A percentile compares a stretch with the other conserved stretches of the same genome.
These are phyloP conservation scores for Aphanomyces astaci DNA, from an alignment of 352 stramenopile species.

Conservation along the genomic window DNA sequence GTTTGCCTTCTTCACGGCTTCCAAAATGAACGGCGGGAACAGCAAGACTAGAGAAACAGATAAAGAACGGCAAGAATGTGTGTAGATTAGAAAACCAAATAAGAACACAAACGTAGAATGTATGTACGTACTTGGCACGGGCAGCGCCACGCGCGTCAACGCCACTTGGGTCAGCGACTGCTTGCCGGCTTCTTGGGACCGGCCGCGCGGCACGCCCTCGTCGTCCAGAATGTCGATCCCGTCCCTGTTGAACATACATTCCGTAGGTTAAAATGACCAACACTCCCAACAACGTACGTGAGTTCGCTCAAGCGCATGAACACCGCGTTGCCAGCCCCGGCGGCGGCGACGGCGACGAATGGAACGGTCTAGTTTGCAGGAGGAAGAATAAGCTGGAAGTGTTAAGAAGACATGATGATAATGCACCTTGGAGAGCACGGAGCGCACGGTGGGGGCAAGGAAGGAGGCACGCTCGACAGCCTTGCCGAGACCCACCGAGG, in stretches of 20 bases:
- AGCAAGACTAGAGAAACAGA: constrained; percentile 44
- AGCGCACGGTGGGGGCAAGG: constrained; percentile 53
- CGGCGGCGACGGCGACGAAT: constrained; percentile 73
- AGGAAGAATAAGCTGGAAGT: too few species aligned
- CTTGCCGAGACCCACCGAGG: constrained; percentile 65
- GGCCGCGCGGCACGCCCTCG: constrained; percentile 66
- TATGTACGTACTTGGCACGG: constrained; percentile 60
- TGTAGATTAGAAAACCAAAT: background rate
- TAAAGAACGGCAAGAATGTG: too few species aligned
- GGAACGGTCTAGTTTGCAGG: constrained; percentile 77
- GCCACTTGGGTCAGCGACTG: constrained; percentile 75
- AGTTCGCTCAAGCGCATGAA: constrained; percentile 85
- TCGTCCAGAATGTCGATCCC: constrained; percentile 80
- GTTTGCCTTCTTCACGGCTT: constrained; percentile 63
- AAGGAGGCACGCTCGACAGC: constrained; percentile 65
- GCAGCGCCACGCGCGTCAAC: constrained; percentile 65
- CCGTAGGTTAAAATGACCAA: background rate
- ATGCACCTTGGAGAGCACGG: constrained; percentile 63
- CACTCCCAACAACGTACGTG: constrained; percentile 31
- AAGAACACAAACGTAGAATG: background rate
- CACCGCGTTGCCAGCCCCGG: constrained; percentile 80
- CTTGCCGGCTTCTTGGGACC: constrained; percentile 63
- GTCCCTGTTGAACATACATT: constrained; percentile 33
- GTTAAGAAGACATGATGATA: too few species aligned
- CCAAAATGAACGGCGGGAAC: constrained; percentile 72